Evolutionary conservation across 441 rosid species (phyloP).

Genomic region (Populus hybrid): DNA sequence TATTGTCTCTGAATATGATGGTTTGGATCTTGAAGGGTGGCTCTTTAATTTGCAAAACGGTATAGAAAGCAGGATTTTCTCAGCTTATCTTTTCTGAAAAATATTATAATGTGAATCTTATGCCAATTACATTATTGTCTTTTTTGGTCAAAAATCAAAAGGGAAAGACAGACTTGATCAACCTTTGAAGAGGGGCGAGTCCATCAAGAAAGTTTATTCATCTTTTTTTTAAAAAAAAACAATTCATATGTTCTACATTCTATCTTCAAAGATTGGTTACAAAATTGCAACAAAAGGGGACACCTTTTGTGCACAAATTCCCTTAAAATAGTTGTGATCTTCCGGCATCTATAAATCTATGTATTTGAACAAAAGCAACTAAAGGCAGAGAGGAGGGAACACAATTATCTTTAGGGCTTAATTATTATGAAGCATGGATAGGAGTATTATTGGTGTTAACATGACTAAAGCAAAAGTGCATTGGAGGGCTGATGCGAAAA

Average conservation of each 20-base stretch:
- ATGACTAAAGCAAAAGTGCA: slow-evolving; percentile 25
- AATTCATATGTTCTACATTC: too few species aligned
- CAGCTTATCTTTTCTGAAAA: not conserved
- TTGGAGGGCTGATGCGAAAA: slow-evolving; percentile 10
- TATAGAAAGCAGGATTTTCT: not conserved
- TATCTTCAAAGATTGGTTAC: too few species aligned
- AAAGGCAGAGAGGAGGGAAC: slow-evolving; percentile 20
- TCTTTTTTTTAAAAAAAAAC: too few species aligned
- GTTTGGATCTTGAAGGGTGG: not conserved
- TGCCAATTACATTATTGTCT: slow-evolving; percentile 11
- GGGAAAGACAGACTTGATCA: slow-evolving; percentile 7
- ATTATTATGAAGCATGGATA: not conserved
- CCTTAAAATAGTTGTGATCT: not conserved
- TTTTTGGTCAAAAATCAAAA: slow-evolving; percentile 25
- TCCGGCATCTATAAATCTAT: not conserved
- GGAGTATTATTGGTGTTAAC: not conserved
- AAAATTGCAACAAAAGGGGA: not conserved
- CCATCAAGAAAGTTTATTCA: slow-evolving; percentile 5
- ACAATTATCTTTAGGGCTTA: slow-evolving; percentile 13
- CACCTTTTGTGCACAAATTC: not conserved
- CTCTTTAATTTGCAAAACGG: not conserved
- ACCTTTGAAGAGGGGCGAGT: slow-evolving; percentile 12
- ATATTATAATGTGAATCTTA: slow-evolving; percentile 7
- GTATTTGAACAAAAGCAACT: not conserved
- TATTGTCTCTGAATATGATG: not conserved